Evolutionary conservation across 371 early-diverging fungal species (phyloP), one percentile per base, ranked within the genome.

Genomic region (Actinomortierella ambigua): DNA sequence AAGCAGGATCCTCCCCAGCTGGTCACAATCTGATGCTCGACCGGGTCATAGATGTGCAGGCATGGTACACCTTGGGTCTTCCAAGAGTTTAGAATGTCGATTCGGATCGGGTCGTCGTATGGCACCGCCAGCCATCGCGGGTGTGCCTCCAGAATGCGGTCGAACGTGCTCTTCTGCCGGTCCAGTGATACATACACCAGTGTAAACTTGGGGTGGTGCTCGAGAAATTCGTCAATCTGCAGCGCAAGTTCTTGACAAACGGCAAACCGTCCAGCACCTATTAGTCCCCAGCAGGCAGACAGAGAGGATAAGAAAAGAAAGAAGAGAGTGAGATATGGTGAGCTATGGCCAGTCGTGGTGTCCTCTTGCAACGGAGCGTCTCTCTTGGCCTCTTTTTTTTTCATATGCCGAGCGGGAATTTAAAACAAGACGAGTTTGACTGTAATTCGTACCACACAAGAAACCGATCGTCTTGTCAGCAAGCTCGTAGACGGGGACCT

Each of bases 1-100:
- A 70, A 49, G 26, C 71, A 70, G 17, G 71, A 70, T 5, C 71
- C 71, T 34, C 71, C 71, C 71, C 71, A 70, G 59, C 65, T 70
- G 18, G 65, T 70, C 54, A 70, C n/a, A 49, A 70, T 65, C 20
- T 54, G 48, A 23, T 70, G 71, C 20, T 57, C 65, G 2, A 70
- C 55, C 39, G 71, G 71, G 28, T 65, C 65, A 43, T 70, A 70
- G 55, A 70, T 52, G 27, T 65, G 65, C 39, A 70, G 34, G 20
- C 71, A 61, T 1, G 71, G 71, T 1, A 70, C 65, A 20, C 71
- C 65, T 40, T 65, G 60, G 15, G 61, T 65, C 50, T 62, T 55
- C 71, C 71, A 70, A 13, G 65, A 65, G 43, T 57, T 65, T 58
- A 70, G 42, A 51, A 70, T 61, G 27, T 70, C 71, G 48, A 48